Evolutionary conservation across 2,329 filamentous ascomycete species (phyloP).

Genomic region (Magnaporthales sp.): DNA sequence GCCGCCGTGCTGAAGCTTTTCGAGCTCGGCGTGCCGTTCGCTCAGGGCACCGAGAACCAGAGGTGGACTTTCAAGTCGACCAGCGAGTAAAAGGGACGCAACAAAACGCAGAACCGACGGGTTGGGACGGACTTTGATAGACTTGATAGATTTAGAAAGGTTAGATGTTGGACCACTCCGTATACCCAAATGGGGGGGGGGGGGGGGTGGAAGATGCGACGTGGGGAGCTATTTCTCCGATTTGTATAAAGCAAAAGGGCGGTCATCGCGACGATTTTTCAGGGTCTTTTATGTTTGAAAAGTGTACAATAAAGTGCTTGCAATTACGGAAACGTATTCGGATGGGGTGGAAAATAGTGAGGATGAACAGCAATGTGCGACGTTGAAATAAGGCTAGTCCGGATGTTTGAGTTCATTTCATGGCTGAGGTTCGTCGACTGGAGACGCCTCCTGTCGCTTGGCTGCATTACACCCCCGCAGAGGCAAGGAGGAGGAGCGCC

Average conservation of each 20-base stretch:
- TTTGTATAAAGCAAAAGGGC: not conserved
- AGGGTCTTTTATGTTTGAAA: not conserved
- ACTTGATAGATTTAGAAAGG: not conserved
- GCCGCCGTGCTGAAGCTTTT: slow-evolving; percentile 74
- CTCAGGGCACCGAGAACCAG: slow-evolving; percentile 46
- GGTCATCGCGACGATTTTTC: not conserved
- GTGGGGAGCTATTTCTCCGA: not conserved
- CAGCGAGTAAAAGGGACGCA: slow-evolving; percentile 21
- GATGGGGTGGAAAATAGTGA: not conserved
- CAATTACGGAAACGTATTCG: not conserved
- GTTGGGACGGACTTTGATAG: not conserved
- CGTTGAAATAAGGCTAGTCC: not conserved
- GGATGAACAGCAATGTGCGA: not conserved
- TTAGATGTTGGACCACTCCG: not conserved
- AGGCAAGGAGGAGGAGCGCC: not conserved
- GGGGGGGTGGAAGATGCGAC: not conserved
- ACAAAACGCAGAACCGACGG: not conserved
- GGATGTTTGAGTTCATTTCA: not conserved
- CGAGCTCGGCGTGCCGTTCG: slow-evolving; percentile 88
- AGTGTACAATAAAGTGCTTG: not conserved
- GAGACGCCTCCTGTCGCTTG: not conserved
- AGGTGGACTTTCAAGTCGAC: slow-evolving; percentile 57
- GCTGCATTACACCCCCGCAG: not conserved
- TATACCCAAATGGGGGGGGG: not conserved
- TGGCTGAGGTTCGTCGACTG: not conserved